Evolutionary conservation across 345 rosid species (phyloP).

Genomic region (Firmiana major): DNA sequence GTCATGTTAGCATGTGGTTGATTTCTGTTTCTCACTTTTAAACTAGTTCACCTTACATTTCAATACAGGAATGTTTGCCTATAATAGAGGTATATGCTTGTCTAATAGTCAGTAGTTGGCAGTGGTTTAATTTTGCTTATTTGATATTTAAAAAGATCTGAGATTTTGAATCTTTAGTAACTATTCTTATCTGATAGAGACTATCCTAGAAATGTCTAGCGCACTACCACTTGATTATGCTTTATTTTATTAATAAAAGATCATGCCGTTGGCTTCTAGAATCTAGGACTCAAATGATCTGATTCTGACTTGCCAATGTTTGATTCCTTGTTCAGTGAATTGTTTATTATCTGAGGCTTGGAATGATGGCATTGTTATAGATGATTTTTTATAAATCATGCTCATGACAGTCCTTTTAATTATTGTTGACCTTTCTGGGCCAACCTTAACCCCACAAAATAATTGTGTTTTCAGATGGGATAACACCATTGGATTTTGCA

Average conservation of each 20-base stretch:
- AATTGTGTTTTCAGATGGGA: background rate
- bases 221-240: background rate
- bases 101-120: too few species aligned
- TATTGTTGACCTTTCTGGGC: background rate
- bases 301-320: background rate
- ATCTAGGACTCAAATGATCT: background rate
- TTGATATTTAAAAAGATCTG: too few species aligned
- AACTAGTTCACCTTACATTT: too few species aligned
- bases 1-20: too few species aligned
- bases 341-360: constrained; percentile 3
- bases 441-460: background rate
- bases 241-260: background rate
- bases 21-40: too few species aligned
- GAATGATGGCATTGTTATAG: background rate
- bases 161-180: background rate
- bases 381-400: background rate
- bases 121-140: too few species aligned
- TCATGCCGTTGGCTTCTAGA: background rate
- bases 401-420: background rate
- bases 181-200: background rate
- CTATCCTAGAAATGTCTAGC: background rate
- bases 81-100: too few species aligned
- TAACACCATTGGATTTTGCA: background rate
- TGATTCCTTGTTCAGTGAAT: constrained; percentile 1
- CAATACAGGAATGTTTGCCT: too few species aligned